Evolutionary conservation across 1,284 basidiomycete genomes (phyloP).

Genomic region (Austroboletus olivaceoglutinosus): DNA sequence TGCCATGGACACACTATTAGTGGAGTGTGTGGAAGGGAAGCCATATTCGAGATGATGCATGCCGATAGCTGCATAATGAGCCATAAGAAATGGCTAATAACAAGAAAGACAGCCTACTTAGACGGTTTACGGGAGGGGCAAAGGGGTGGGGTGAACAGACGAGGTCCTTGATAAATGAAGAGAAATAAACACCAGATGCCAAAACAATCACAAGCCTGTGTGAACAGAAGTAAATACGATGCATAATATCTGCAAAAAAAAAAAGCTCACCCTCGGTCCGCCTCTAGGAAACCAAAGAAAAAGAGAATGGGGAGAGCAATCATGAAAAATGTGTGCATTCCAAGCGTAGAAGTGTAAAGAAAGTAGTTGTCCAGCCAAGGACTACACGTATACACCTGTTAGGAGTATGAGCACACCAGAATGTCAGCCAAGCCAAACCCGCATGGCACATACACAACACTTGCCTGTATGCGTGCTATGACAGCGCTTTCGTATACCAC

Average conservation of each 20-base stretch:
- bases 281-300: slow-evolving; percentile 76
- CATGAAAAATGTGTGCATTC: slow-evolving; percentile 96
- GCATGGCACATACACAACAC: not conserved
- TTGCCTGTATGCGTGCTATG: slow-evolving; percentile 72
- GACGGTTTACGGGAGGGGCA: slow-evolving; percentile 84
- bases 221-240: not conserved
- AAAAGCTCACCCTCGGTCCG: slow-evolving; percentile 57
- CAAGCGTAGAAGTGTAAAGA: slow-evolving; percentile 85
- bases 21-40: slow-evolving; percentile 95
- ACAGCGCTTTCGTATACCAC: slow-evolving; percentile 65
- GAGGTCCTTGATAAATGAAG: slow-evolving; percentile 86
- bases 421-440: not conserved
- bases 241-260: not conserved
- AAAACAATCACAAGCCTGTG: slow-evolving; percentile 71
- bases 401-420: not conserved
- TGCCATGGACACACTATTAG: slow-evolving; percentile 87
- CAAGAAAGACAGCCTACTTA: slow-evolving; percentile 54
- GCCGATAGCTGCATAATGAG: slow-evolving; percentile 64
- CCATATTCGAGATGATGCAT: slow-evolving; percentile 88
- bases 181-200: slow-evolving; percentile 79
- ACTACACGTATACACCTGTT: slow-evolving; percentile 57
- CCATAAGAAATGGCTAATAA: not conserved
- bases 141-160: slow-evolving; percentile 91
- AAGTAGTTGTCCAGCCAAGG: slow-evolving; percentile 85
- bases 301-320: slow-evolving; percentile 81